Conservation (phyloP, 306 rosid species). For the Lathyrus aphaca region DNA sequence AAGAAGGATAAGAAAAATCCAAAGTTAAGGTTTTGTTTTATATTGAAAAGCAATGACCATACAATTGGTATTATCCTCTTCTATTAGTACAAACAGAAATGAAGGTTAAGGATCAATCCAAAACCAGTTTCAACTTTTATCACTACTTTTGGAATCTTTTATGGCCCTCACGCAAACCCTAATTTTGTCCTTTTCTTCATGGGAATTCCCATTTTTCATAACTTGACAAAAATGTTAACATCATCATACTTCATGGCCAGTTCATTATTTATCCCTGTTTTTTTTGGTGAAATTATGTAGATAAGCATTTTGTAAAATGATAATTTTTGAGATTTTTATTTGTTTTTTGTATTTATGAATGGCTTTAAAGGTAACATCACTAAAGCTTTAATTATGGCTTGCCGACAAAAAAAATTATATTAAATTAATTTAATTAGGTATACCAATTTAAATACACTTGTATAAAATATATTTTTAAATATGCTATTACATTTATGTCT, state of each 20-base stretch:
- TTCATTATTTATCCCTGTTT: neutral
- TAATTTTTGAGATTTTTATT: no score
- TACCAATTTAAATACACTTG: no score
- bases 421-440: no score
- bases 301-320: no score
- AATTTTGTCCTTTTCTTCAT: slow-evolving; percentile 28
- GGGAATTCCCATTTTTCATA: slow-evolving; percentile 25
- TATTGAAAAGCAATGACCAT: slow-evolving; percentile 52
- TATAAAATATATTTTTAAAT: no score
- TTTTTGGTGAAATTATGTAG: no score
- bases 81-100: slow-evolving; percentile 59
- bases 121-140: slow-evolving; percentile 55
- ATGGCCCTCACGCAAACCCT: slow-evolving; percentile 40
- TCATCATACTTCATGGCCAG: neutral
- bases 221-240: slow-evolving; percentile 1
- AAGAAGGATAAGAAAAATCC: slow-evolving; percentile 43
- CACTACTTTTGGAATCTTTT: slow-evolving; percentile 54
- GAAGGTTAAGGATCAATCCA: slow-evolving; percentile 50
- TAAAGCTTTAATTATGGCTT: no score
- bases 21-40: slow-evolving; percentile 53
- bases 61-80: slow-evolving; percentile 60
- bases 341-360: no score
- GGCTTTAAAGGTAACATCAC: no score
- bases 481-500: no score
- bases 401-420: no score